Evolutionary conservation across 768 basidiomycete species (phyloP), one percentile per base, ranked within the genome.

Genomic region (Tulasnella sp.): DNA sequence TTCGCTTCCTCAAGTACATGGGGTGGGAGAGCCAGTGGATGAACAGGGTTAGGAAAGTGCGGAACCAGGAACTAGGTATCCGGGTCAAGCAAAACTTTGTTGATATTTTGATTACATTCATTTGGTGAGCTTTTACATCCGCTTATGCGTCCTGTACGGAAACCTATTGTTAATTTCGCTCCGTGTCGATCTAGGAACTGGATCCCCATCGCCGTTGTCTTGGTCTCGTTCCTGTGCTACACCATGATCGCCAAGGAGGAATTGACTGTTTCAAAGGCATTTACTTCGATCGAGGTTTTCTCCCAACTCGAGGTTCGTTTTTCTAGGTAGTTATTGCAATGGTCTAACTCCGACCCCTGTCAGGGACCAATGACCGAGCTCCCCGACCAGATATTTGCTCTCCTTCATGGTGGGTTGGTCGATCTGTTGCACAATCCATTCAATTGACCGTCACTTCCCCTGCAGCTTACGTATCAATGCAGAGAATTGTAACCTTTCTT

Each of bases 231-330:
- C 66, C 69, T 81, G 39, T 81, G 63, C 63, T 85, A 81, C 62
- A 84, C 86, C 6, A 68, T 83, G 19, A 70, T 86, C 40, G 83
- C 80, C 5, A 74, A 76, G 14, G 66, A 84, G 60, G 75, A 73
- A 21, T 68, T 90, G 17, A 88, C 86, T 0, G 83, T 89, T 3
- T 81, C 84, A 0, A 82, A 82, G 60, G 87, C 86, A 0, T 90
- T 90, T 69, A 86, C 86, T 0, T 77, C 86, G 0, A 76, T 90
- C 19, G 81, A 85, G 1, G 71, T 89, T 17, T 89, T 92, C 69
- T 73, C 78, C 1, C 78, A 84, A 66, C 70, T 89, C 3, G 81
- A 84, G 49, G 57, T 49, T 32, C 6, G n/a, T 7, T 45, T 15
- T 5, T 14, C n/a, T 49, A 23, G 19, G 14, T 23, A 8, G 1